Evolutionary conservation across 116 monocot species (phyloP).

Genomic region (Thalassia testudinum): DNA sequence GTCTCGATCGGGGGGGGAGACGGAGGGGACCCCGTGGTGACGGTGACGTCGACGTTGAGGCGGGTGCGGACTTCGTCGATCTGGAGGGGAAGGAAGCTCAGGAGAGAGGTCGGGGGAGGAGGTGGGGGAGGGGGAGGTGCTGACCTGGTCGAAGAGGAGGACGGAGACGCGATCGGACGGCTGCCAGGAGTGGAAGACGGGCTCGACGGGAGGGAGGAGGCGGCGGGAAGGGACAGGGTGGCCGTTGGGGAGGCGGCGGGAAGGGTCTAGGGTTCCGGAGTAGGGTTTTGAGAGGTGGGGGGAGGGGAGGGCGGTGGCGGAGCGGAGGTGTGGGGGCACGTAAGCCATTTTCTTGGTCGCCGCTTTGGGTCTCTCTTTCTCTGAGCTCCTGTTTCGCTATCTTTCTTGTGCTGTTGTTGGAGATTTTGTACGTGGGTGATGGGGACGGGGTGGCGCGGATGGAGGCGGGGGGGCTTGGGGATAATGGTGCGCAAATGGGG

Average conservation of each 20-base stretch:
- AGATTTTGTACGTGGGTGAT: too few species aligned
- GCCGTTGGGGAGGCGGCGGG: constrained; percentile 2
- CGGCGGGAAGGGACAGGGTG: neutral
- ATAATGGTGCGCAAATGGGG: too few species aligned
- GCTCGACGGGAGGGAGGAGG: constrained; percentile 7
- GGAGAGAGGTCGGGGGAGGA: neutral
- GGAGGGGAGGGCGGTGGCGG: constrained; percentile 5
- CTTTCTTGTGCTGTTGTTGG: too few species aligned
- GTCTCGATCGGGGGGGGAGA: constrained; percentile 40
- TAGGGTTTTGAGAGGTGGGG: constrained; percentile 4
- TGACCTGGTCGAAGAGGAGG: constrained; percentile 21
- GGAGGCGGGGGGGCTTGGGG: too few species aligned
- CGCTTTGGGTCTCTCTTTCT: too few species aligned
- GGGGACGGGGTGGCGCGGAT: too few species aligned
- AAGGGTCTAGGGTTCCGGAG: constrained; percentile 5
- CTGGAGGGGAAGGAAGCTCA: constrained; percentile 1
- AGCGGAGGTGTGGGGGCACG: constrained; percentile 34
- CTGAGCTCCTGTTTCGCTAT: too few species aligned
- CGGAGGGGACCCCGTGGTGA: constrained; percentile 15
- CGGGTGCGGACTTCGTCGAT: constrained; percentile 40
- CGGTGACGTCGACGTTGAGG: constrained; percentile 47
- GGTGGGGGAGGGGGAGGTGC: neutral
- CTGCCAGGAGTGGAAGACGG: constrained; percentile 20
- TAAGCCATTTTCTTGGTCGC: constrained; percentile 19
- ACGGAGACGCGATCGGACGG: constrained; percentile 30